phyloP scores from a whole-genome alignment of 352 stramenopile species.

The Pythium folliculosum region DNA sequence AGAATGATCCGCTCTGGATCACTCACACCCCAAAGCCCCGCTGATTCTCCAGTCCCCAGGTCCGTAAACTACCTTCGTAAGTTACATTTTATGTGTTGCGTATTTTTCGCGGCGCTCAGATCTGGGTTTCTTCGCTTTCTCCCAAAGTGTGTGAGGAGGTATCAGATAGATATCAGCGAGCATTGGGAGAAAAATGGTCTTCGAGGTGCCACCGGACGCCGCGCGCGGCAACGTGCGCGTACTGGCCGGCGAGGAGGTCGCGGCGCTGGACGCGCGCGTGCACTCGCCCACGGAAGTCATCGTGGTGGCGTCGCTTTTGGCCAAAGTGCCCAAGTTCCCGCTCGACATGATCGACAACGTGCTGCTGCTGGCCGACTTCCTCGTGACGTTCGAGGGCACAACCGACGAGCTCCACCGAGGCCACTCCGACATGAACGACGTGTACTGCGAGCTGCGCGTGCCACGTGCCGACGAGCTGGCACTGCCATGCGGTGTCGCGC shows the following conservation, averaged over 20 bases:
- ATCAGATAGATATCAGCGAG: neutral
- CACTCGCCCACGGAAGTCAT: conserved; percentile 37
- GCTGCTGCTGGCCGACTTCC: conserved; percentile 54
- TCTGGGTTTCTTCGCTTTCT: no score
- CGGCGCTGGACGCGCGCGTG: neutral
- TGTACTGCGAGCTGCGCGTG: conserved; percentile 52
- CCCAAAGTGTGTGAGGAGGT: no score
- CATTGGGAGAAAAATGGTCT: neutral
- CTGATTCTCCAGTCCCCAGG: no score
- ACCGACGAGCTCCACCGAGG: conserved; percentile 36
- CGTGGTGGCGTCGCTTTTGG: conserved; percentile 34
- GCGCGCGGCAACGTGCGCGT: conserved; percentile 20
- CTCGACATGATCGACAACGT: conserved; percentile 43
- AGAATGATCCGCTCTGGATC: no score
- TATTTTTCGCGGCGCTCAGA: no score
- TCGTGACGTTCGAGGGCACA: conserved; percentile 47
- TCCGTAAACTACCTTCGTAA: no score
- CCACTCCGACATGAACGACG: conserved; percentile 49
- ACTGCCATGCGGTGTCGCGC: conserved; percentile 44
- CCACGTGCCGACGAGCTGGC: conserved; percentile 35
- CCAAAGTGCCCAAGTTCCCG: conserved; percentile 24
- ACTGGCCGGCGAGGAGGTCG: conserved; percentile 18
- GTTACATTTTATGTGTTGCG: no score
- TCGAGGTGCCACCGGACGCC: conserved; percentile 10
- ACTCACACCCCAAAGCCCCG: no score